These are phyloP conservation scores for Gnetum montanum DNA, from an alignment of 75 land plant species.

Conservation along the genomic window DNA sequence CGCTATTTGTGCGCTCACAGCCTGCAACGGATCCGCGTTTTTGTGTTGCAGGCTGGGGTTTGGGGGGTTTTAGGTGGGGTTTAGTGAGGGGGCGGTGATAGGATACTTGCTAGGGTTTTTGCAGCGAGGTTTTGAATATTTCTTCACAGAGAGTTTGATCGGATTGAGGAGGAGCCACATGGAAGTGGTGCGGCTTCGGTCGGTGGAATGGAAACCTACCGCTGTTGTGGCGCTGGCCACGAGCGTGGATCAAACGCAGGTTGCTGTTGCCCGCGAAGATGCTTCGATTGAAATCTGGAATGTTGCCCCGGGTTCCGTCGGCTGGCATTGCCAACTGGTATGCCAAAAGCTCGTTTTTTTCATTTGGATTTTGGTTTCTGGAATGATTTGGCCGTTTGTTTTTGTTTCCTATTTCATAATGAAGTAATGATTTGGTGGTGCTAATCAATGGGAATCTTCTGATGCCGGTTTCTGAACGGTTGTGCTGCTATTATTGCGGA, in stretches of 20 bases:
- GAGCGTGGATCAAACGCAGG: constrained; percentile 69
- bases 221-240: constrained; percentile 90
- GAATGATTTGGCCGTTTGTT: no score
- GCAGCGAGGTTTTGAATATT: no score
- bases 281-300: constrained; percentile 91
- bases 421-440: neutral
- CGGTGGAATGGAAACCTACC: constrained; percentile 81
- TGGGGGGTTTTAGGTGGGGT: no score
- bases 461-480: neutral
- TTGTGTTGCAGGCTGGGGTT: no score
- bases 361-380: neutral
- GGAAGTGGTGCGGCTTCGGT: constrained; percentile 38
- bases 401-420: neutral
- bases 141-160: no score
- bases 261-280: constrained; percentile 84
- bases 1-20: no score
- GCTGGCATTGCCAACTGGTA: constrained; percentile 98
- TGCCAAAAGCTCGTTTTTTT: constrained; percentile 1
- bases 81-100: no score
- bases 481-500: no score
- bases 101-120: no score
- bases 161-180: no score
- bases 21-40: no score
- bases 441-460: neutral
- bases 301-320: constrained; percentile 92